phyloP scores from a whole-genome alignment of 2,329 filamentous ascomycete species.

The Cladophialophora psammophila region DNA sequence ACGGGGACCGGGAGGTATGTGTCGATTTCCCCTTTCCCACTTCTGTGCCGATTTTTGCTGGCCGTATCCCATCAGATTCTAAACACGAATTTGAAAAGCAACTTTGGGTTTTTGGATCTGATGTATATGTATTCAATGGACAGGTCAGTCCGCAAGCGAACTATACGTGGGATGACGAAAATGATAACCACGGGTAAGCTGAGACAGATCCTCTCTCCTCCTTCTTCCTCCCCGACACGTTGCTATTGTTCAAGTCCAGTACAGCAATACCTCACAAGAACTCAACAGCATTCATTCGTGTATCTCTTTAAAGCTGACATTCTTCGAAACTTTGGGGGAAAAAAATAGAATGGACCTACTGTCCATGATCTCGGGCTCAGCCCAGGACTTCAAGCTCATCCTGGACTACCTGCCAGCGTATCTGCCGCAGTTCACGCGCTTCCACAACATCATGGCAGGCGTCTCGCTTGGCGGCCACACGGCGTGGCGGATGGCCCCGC shows the following conservation, averaged over 20 bases:
- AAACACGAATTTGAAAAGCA: too few relatives aligned
- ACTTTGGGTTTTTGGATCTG: too few relatives aligned
- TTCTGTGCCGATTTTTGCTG: too few relatives aligned
- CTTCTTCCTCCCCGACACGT: neutral
- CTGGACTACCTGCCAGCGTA: conserved; percentile 18
- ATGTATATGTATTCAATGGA: too few relatives aligned
- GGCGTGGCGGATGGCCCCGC: conserved; percentile 11
- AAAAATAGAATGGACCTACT: conserved; percentile 11
- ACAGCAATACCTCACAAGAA: too few relatives aligned
- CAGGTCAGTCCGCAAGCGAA: conserved; percentile 14
- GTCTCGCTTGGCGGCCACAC: conserved; percentile 13
- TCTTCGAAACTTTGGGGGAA: neutral
- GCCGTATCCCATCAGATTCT: too few relatives aligned
- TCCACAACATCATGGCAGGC: conserved; percentile 18
- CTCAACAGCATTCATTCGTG: too few relatives aligned
- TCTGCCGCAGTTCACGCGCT: conserved; percentile 11
- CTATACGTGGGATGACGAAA: conserved; percentile 11
- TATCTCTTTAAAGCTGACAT: too few relatives aligned
- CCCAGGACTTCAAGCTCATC: conserved; percentile 17
- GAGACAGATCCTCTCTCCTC: neutral
- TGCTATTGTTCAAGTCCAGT: neutral
- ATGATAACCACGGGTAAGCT: conserved; percentile 15
- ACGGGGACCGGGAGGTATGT: conserved; percentile 6
- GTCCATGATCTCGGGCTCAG: conserved; percentile 12
- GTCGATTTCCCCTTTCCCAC: too few relatives aligned